phyloP scores from a whole-genome alignment of 768 basidiomycete species.

The Harrya chromipes region DNA sequence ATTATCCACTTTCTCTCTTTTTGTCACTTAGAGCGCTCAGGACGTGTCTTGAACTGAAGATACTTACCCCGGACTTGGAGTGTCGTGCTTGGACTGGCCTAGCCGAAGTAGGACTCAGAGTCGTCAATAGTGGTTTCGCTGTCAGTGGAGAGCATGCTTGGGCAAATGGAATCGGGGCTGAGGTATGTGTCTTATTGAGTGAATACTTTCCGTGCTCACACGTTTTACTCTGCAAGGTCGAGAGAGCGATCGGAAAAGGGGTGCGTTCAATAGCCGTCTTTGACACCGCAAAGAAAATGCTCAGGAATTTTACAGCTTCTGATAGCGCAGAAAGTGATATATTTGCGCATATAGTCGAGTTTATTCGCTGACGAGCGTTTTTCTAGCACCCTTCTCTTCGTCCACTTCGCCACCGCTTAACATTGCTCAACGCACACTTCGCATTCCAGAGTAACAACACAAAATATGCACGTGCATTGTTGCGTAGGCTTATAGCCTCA shows the following conservation, averaged over 20 bases:
- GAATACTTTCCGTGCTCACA: not conserved
- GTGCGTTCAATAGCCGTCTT: constrained; percentile 39
- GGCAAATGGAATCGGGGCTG: constrained; percentile 51
- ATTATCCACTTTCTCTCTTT: constrained; percentile 52
- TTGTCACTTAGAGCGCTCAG: constrained; percentile 55
- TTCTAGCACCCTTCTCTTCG: constrained; percentile 63
- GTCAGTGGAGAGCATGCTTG: constrained; percentile 36
- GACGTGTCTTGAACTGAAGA: constrained; percentile 48
- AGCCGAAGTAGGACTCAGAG: constrained; percentile 64
- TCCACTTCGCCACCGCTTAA: constrained; percentile 55
- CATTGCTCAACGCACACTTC: constrained; percentile 60
- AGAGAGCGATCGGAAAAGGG: constrained; percentile 66
- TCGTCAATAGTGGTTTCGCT: constrained; percentile 46
- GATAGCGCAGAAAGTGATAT: constrained; percentile 56
- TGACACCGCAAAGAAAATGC: not conserved
- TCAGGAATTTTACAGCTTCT: constrained; percentile 36
- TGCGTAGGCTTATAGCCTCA: constrained; percentile 54
- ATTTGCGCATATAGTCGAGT: constrained; percentile 4
- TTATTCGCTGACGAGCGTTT: constrained; percentile 1
- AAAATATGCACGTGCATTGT: constrained; percentile 57
- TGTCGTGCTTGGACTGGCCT: constrained; percentile 70
- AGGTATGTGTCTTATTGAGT: constrained; percentile 38
- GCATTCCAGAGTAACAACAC: constrained; percentile 42
- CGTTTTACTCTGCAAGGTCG: constrained; percentile 36
- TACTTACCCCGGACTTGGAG: constrained; percentile 56